These are phyloP conservation scores for Nitzschia sp. DNA, from an alignment of 108 stramenopile genomes.

Conservation along the genomic window DNA sequence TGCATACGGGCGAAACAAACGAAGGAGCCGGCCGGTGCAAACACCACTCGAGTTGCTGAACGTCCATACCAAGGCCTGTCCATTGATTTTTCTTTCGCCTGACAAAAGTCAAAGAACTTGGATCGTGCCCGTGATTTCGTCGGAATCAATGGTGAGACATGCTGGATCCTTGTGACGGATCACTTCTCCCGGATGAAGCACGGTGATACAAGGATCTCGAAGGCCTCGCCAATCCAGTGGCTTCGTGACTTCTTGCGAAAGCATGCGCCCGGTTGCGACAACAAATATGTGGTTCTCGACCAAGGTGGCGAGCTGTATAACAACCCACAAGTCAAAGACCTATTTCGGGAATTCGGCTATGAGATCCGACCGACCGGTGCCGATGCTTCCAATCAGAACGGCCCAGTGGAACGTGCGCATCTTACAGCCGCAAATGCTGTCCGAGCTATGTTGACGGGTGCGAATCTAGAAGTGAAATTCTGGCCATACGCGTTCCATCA, in stretches of 20 bases:
- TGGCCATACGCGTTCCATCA: too few species aligned
- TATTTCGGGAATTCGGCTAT: slow-evolving; percentile 5
- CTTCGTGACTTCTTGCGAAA: neutral
- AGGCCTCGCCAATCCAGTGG: slow-evolving; percentile 10
- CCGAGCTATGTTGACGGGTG: slow-evolving; percentile 24
- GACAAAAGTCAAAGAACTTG: neutral
- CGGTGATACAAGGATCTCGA: too few species aligned
- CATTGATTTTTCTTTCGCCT: slow-evolving; percentile 9
- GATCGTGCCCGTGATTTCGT: slow-evolving; percentile 5
- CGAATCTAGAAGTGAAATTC: too few species aligned
- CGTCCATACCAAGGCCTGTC: slow-evolving; percentile 13
- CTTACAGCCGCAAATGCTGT: slow-evolving; percentile 18
- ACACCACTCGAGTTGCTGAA: slow-evolving; percentile 10
- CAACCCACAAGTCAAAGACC: slow-evolving; percentile 9
- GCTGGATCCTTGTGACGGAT: too few species aligned
- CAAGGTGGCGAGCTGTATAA: slow-evolving; percentile 30
- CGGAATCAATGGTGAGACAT: too few species aligned
- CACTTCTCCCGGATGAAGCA: too few species aligned
- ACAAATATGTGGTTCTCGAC: slow-evolving; percentile 25
- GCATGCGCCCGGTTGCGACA: too few species aligned
- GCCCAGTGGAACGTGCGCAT: slow-evolving; percentile 18
- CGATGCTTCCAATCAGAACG: too few species aligned
- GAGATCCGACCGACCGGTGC: slow-evolving; percentile 23
- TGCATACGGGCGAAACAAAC: slow-evolving; percentile 34
- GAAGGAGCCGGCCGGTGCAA: slow-evolving; percentile 15